Percentiles rank a stretch among this genome's conserved stretches.
These are phyloP conservation scores for Lippia alba DNA, from an alignment of 305 asterid species.

Conservation along the genomic window DNA sequence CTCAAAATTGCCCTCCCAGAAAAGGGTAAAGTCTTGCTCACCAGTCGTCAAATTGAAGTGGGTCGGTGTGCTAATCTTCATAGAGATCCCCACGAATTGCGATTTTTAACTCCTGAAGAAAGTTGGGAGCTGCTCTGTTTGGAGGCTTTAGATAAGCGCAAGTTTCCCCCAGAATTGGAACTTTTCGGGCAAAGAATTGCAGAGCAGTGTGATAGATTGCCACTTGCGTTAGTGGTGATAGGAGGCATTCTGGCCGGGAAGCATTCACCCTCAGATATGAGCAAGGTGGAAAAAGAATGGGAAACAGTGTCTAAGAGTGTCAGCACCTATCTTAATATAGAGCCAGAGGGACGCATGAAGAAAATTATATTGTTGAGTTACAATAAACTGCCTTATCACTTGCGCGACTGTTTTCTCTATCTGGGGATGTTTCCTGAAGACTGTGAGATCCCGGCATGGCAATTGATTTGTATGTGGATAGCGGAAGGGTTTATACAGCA, in stretches of 20 bases:
- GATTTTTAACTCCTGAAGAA: conserved; percentile 30
- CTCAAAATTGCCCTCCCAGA: conserved; percentile 50
- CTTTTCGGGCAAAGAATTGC: conserved; percentile 31
- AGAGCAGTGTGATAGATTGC: conserved; percentile 30
- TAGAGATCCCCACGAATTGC: conserved; percentile 33
- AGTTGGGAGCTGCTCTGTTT: conserved; percentile 36
- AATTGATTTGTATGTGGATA: conserved; percentile 44
- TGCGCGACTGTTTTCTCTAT: conserved; percentile 42
- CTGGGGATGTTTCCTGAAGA: conserved; percentile 50
- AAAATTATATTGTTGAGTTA: conserved; percentile 38
- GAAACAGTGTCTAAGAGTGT: conserved; percentile 28
- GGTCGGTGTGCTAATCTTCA: conserved; percentile 30
- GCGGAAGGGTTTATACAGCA: conserved; percentile 45
- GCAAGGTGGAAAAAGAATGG: conserved; percentile 36
- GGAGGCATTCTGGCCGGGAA: conserved; percentile 42
- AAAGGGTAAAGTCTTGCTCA: conserved; percentile 40
- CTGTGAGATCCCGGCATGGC: conserved; percentile 47
- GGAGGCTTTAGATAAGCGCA: conserved; percentile 32
- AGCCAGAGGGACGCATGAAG: conserved; percentile 37
- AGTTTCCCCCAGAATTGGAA: conserved; percentile 34
- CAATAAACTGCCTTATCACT: conserved; percentile 37
- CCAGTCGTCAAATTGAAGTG: conserved; percentile 38
- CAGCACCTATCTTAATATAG: not conserved
- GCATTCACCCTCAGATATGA: conserved; percentile 5
- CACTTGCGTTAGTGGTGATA: conserved; percentile 42